Percentiles rank a stretch among this genome's conserved stretches.
phyloP scores from a whole-genome alignment of 768 basidiomycete species.

The Russula sp. region DNA sequence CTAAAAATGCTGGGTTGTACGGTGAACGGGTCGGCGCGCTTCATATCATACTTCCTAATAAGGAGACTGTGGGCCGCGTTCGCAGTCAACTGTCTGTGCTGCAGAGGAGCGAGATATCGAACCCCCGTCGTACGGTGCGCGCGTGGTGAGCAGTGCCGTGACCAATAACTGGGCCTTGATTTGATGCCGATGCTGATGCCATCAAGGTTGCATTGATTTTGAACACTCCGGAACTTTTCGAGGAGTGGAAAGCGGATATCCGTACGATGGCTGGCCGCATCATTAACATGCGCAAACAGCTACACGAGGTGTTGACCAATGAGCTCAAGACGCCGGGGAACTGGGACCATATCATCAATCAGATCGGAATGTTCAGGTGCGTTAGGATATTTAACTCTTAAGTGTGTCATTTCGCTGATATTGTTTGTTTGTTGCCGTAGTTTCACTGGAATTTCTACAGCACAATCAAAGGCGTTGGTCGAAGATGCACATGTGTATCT shows the following conservation, averaged over 20 bases:
- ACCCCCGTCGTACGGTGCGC: constrained; percentile 92
- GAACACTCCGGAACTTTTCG: constrained; percentile 68
- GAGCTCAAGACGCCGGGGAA: constrained; percentile 84
- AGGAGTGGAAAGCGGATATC: constrained; percentile 89
- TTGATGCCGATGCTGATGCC: constrained; percentile 13
- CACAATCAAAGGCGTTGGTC: constrained; percentile 64
- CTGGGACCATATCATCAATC: constrained; percentile 94
- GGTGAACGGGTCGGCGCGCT: constrained; percentile 94
- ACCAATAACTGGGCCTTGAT: neutral
- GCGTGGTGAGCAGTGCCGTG: constrained; percentile 54
- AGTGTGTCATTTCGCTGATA: constrained; percentile 24
- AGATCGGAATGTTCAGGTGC: constrained; percentile 98
- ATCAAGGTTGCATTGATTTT: constrained; percentile 75
- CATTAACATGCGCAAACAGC: constrained; percentile 82
- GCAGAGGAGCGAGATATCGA: constrained; percentile 92
- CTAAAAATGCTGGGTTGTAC: constrained; percentile 95
- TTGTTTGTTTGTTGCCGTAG: constrained; percentile 39
- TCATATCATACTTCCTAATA: constrained; percentile 65
- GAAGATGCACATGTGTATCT: constrained; percentile 80
- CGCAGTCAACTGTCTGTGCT: constrained; percentile 89
- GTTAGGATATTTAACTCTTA: constrained; percentile 25
- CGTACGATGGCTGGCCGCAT: constrained; percentile 91
- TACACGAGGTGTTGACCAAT: constrained; percentile 69
- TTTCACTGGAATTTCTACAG: constrained; percentile 75
- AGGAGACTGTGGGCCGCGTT: constrained; percentile 68